Conservation (phyloP, 495 filamentous ascomycete genomes). For the Ramalina intermedia region DNA sequence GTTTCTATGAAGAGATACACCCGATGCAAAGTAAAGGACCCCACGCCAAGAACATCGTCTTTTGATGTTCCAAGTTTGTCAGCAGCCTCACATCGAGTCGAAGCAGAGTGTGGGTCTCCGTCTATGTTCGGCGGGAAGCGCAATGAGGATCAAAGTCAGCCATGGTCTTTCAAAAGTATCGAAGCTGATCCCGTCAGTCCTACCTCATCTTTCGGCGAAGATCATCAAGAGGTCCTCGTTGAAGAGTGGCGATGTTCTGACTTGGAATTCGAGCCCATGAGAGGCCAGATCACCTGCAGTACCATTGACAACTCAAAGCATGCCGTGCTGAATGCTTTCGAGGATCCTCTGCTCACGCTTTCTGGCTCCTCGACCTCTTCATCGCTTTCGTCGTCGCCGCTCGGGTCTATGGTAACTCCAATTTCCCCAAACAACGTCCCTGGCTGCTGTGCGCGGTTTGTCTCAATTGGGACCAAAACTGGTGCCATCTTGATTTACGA, state of each 20-base stretch:
- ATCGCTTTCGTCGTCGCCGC: conserved; percentile 43
- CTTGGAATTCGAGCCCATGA: conserved; percentile 38
- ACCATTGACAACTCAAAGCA: conserved; percentile 65
- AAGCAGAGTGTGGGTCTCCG: neutral
- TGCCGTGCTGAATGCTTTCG: conserved; percentile 51
- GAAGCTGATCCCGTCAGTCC: neutral
- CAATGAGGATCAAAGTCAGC: neutral
- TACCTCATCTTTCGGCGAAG: conserved; percentile 2
- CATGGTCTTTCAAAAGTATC: conserved; percentile 7
- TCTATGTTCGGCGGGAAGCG: conserved; percentile 7
- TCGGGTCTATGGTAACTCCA: conserved; percentile 32
- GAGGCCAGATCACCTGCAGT: conserved; percentile 48
- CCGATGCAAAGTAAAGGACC: conserved; percentile 23
- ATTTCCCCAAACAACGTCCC: conserved; percentile 44
- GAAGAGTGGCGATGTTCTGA: conserved; percentile 51
- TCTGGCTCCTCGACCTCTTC: conserved; percentile 39
- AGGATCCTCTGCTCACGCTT: conserved; percentile 56
- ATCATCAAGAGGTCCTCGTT: neutral
- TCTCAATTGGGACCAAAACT: conserved; percentile 68
- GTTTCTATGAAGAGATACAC: conserved; percentile 39
- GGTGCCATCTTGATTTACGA: conserved; percentile 78
- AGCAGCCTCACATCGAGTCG: conserved; percentile 26
- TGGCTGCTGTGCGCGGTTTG: conserved; percentile 66
- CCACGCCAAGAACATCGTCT: conserved; percentile 1
- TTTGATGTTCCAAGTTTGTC: conserved; percentile 6